These are phyloP conservation scores for Bocquillonia castaneifolia DNA, from an alignment of 441 rosid genomes.

Conservation along the genomic window DNA sequence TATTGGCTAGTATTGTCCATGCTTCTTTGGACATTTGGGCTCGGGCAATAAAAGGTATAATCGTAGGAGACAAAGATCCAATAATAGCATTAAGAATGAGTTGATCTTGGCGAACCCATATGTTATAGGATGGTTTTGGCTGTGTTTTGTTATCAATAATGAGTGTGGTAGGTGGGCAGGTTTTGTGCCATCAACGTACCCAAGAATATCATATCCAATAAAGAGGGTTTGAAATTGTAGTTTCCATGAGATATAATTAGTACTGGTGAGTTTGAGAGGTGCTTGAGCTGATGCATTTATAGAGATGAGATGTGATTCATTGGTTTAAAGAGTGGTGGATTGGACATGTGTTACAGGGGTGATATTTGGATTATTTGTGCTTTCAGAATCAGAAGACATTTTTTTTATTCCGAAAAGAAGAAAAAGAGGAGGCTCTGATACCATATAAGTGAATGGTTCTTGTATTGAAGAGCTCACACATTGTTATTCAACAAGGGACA, in stretches of 20 bases:
- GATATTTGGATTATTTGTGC: no score
- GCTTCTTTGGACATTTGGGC: constrained; percentile 8
- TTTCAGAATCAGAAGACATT: no score
- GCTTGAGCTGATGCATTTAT: neutral
- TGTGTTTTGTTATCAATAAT: neutral
- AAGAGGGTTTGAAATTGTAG: neutral
- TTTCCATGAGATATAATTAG: neutral
- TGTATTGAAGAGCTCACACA: no score
- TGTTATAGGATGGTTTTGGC: neutral
- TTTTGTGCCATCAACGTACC: neutral
- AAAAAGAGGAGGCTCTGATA: no score
- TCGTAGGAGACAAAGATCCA: neutral
- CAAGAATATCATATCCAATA: neutral
- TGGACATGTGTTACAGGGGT: no score
- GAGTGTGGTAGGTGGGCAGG: neutral
- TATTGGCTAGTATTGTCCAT: constrained; percentile 12
- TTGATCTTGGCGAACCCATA: constrained; percentile 1
- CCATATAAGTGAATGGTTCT: no score
- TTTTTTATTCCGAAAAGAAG: no score
- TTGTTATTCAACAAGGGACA: no score
- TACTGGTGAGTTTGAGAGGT: neutral
- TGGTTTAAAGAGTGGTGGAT: neutral
- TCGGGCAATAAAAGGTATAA: neutral
- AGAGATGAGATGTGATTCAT: neutral
- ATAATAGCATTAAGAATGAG: no score